These are phyloP conservation scores for Didymella pomorum DNA, from an alignment of 2,329 filamentous ascomycete genomes.

Conservation along the genomic window DNA sequence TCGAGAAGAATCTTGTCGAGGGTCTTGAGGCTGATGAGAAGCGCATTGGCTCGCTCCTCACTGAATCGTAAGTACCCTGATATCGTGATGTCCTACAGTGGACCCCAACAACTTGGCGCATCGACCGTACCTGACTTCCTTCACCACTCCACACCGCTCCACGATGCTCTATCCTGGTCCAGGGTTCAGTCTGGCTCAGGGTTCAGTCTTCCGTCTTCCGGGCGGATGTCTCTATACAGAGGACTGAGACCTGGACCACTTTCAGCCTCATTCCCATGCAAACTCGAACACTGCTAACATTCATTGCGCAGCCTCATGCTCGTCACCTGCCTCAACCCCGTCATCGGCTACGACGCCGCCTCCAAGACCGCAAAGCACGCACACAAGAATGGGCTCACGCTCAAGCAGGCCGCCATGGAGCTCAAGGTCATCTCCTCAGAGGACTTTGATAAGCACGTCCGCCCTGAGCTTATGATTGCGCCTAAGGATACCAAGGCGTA, in stretches of 20 bases:
- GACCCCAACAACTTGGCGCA: too few species aligned
- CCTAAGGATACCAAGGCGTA: conserved; percentile 65
- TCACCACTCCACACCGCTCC: too few species aligned
- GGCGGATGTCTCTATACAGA: too few species aligned
- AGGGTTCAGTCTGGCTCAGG: too few species aligned
- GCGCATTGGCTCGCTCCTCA: conserved; percentile 87
- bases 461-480: conserved; percentile 93
- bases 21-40: conserved; percentile 93
- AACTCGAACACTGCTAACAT: conserved; percentile 19
- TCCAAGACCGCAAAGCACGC: conserved; percentile 70
- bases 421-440: conserved; percentile 85
- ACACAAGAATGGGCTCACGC: conserved; percentile 94
- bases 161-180: too few species aligned
- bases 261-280: not conserved
- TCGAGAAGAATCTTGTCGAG: conserved; percentile 89
- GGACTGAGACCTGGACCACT: too few species aligned
- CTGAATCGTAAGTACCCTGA: conserved; percentile 77
- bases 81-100: not conserved
- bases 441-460: conserved; percentile 89
- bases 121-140: too few species aligned
- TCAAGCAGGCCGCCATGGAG: conserved; percentile 94
- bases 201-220: too few species aligned
- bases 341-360: conserved; percentile 44
- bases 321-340: conserved; percentile 74
- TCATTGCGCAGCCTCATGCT: conserved; percentile 79